Conservation (phyloP, 805 yeast species). For the Hemisphaericaspora nanyangensis region DNA sequence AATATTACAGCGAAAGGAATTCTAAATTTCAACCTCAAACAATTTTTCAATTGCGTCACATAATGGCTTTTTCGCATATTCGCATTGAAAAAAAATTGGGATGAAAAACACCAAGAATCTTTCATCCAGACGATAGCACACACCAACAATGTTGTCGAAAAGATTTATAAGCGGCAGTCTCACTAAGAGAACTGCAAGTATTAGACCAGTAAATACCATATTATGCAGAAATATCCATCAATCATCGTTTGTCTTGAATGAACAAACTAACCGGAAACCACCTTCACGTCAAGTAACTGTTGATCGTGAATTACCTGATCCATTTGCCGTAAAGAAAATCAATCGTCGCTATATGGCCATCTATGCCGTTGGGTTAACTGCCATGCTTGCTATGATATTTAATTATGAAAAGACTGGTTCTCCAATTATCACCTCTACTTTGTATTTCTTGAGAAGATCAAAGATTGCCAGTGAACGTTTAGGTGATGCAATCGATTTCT, state of each 20-base stretch:
- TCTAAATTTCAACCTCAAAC: no score
- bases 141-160: not conserved
- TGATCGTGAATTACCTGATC: slow-evolving; percentile 81
- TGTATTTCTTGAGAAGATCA: slow-evolving; percentile 81
- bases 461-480: slow-evolving; percentile 54
- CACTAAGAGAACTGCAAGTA: not conserved
- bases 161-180: not conserved
- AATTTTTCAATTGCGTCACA: no score
- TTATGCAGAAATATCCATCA: not conserved
- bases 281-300: slow-evolving; percentile 33
- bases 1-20: no score
- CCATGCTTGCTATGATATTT: slow-evolving; percentile 58
- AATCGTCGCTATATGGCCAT: slow-evolving; percentile 51
- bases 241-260: not conserved
- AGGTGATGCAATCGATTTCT: slow-evolving; percentile 75
- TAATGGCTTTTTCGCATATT: no score
- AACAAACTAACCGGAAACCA: not conserved
- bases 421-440: slow-evolving; percentile 81
- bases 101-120: no score
- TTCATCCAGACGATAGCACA: no score
- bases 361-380: slow-evolving; percentile 36
- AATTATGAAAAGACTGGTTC: slow-evolving; percentile 91
- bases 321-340: slow-evolving; percentile 50
- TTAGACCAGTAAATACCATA: not conserved
- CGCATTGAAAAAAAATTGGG: no score